Evolutionary conservation across 2,329 filamentous ascomycete genomes (phyloP).

Genomic region (Paramyrothecium sp.): DNA sequence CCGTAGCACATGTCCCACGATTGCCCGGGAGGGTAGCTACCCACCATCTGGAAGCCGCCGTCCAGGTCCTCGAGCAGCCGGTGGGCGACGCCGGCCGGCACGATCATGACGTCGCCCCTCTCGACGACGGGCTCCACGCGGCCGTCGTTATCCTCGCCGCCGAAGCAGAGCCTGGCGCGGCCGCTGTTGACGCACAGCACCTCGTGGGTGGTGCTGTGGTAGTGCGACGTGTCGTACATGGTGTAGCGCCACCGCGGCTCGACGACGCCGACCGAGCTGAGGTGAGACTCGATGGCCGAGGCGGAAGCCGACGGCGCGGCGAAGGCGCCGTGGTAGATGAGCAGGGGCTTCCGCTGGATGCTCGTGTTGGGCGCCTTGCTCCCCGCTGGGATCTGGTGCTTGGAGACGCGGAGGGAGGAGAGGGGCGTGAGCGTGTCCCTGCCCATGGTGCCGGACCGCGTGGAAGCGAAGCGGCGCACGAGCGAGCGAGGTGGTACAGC

Average conservation of each 20-base stretch:
- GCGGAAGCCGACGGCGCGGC: constrained; percentile 34
- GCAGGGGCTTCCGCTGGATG: constrained; percentile 59
- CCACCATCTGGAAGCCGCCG: constrained; percentile 64
- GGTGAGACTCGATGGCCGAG: constrained; percentile 53
- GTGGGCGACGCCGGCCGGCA: constrained; percentile 67
- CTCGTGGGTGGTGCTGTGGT: constrained; percentile 67
- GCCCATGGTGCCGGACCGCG: neutral
- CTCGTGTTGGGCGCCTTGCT: constrained; percentile 62
- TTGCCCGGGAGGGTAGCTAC: constrained; percentile 57
- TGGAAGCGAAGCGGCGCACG: neutral
- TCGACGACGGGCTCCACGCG: constrained; percentile 54
- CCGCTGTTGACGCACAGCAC: constrained; percentile 60
- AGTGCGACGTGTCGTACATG: constrained; percentile 67
- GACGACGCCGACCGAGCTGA: constrained; percentile 52
- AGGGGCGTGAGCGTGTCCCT: constrained; percentile 20
- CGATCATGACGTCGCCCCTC: constrained; percentile 61
- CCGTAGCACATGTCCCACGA: constrained; percentile 76
- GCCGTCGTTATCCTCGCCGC: constrained; percentile 59
- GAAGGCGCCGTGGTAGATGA: constrained; percentile 65
- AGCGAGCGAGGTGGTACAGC: too few relatives aligned
- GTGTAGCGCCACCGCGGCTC: constrained; percentile 66
- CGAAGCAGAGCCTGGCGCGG: constrained; percentile 62
- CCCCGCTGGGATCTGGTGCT: constrained; percentile 58
- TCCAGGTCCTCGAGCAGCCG: constrained; percentile 55
- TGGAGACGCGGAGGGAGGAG: constrained; percentile 52